Evolutionary conservation across 1,139 yeast genomes (phyloP).

Genomic region (Blastobotrys petasosporus): DNA sequence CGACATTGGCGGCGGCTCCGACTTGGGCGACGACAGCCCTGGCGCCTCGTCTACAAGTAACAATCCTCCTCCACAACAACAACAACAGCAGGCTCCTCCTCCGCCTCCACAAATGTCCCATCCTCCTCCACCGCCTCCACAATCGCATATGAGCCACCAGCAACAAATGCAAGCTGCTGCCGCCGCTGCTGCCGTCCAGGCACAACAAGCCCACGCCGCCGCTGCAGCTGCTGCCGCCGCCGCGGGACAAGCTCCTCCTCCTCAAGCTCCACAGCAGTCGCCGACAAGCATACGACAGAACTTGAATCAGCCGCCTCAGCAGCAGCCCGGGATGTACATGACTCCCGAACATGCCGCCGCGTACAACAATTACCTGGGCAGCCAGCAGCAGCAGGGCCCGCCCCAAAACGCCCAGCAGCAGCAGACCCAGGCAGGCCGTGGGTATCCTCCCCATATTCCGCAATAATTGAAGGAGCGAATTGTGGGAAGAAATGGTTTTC

Average conservation of each 20-base stretch:
- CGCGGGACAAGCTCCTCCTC: conserved; percentile 12
- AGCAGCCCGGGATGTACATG: conserved; percentile 17
- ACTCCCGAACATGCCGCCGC: conserved; percentile 30
- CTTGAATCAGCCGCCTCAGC: conserved; percentile 4
- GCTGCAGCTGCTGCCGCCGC: not conserved
- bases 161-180: conserved; percentile 2
- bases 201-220: conserved; percentile 9
- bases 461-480: conserved; percentile 5
- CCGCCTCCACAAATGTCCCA: not conserved
- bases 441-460: conserved; percentile 19
- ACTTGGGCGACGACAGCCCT: conserved; percentile 7
- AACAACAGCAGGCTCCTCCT: conserved; percentile 9
- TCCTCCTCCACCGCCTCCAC: conserved; percentile 1
- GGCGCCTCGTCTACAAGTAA: not conserved
- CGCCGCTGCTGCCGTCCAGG: conserved; percentile 6
- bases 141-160: conserved; percentile 1
- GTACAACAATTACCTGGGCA: conserved; percentile 23
- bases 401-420: conserved; percentile 18
- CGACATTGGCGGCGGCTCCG: conserved; percentile 3
- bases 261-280: conserved; percentile 13
- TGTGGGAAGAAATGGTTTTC: not conserved
- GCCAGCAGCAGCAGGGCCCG: conserved; percentile 22
- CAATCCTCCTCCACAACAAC: conserved; percentile 10
- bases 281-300: conserved; percentile 1
- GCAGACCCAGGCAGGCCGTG: conserved; percentile 18